A percentile compares a stretch with the other conserved stretches of the same genome.
phyloP scores from a whole-genome alignment of 176 grass and related monocot species.

The Luzula sylvatica region DNA sequence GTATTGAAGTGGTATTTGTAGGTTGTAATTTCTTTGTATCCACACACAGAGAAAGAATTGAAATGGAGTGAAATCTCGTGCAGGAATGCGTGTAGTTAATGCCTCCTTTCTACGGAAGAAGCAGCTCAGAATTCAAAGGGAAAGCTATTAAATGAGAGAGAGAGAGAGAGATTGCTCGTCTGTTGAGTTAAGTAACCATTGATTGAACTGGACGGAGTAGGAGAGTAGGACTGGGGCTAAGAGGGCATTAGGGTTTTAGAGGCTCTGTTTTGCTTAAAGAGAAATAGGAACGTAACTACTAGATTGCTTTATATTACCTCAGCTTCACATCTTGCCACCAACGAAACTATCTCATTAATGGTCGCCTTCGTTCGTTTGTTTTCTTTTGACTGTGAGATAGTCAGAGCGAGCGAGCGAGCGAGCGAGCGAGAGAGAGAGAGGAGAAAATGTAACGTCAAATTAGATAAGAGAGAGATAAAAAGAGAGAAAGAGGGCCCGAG shows the following conservation, averaged over 20 bases:
- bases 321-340: not conserved
- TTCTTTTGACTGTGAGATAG: not conserved
- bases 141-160: conserved; percentile 4
- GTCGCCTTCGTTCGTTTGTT: not conserved
- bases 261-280: not conserved
- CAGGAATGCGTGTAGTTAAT: too few species aligned
- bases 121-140: conserved; percentile 13
- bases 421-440: conserved; percentile 5
- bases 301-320: not conserved
- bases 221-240: too few species aligned
- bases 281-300: not conserved
- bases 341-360: not conserved
- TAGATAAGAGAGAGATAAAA: conserved; percentile 11
- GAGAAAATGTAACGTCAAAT: conserved; percentile 11
- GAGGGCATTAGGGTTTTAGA: too few species aligned
- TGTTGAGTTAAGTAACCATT: not conserved
- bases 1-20: not conserved
- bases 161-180: not conserved
- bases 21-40: conserved; percentile 5
- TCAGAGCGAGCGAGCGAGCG: too few species aligned
- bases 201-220: not conserved
- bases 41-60: conserved; percentile 19
- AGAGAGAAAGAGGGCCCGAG: conserved; percentile 4
- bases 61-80: not conserved
- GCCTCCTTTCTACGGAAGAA: not conserved